Evolutionary conservation across 2,329 filamentous ascomycete species (phyloP), one percentile per base, ranked within the genome.

Genomic region (Phialophora expanda): DNA sequence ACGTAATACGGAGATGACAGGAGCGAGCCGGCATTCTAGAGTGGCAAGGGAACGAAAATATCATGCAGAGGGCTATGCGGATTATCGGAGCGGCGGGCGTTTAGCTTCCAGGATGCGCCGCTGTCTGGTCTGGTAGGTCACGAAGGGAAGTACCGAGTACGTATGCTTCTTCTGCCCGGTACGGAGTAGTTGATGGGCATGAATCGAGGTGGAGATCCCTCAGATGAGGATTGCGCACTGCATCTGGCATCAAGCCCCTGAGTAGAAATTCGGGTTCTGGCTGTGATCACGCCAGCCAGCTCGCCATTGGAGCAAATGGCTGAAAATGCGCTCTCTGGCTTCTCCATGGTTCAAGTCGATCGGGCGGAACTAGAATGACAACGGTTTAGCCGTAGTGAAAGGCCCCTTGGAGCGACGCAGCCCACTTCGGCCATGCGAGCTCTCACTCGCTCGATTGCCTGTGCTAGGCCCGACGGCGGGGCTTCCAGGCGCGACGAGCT

Each of bases 191-290:
- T 12, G 2, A 20, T 55, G 24, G n/a, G 24, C 53, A 30, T n/a
- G 24, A 34, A 20, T 55, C 26, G 26, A 32, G 24, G 53, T 28
- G 24, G 53, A n/a, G 6, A 30, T 14, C 17, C 26, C 34, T 55
- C 26, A 55, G 26, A 55, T n/a, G 53, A 55, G 28, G 28, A 61
- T 61, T 28, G 58, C 58, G 58, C 46, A 54, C 30, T 28, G 58
- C 58, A 53, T 53, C 58, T 54, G n/a, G 58, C 30, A 28, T 50
- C 57, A 59, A 59, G 32, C 58, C 58, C 58, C 58, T 61, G 58
- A 61, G 28, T 11, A 38, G 48, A 28, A 28, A 14, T 50, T 59
- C 44, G 22, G 17, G 26, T 59, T 59, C 56, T 59, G 56, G 46
- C 56, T 59, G 56, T 50, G 58, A 44, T 61, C 46, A 61, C 44